Base-by-base conservation (phyloP, 164 flowering plant species). In the Echeveria elegans region DNA sequence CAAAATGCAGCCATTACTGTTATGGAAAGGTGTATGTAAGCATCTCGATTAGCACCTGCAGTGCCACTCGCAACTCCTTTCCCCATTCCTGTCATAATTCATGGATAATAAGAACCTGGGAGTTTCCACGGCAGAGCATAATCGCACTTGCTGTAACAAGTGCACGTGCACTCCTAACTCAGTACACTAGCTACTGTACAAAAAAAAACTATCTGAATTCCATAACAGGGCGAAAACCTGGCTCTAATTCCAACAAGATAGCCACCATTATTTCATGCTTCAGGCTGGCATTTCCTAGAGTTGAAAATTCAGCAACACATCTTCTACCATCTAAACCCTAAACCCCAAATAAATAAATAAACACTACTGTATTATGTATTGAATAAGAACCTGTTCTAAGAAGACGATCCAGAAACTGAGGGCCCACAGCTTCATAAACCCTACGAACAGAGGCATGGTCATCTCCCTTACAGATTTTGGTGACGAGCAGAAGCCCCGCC, bases 401-500 rank as follows among this genome's bases (percentile, higher is more conserved):
- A 31, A 95, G 89, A n/a, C 99, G 88, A 56, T 83, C 85, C 64
- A 95, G 92, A 67, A 95, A 95, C 6, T 65, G 74, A 64, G 69
- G 63, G 23, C 96, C 96, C 24, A 94, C 82, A 19, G 97, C 96
- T 7, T 82, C 72, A 69, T 91, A 95, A 59, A 88, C 78, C 62
- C 64, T 77, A 18, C 60, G 75, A 66, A 92, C 77, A 2, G 96
- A 77, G 40, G 68, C 77, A 14, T 71, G 76, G 71, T 95, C 97
- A 53, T 89, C 85, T 4, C 78, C 78, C 29, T 80, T 75, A 75
- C 88, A 85, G 66, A 87, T 71, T 67, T 86, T 89, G 50, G 97
- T 83, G 32, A 87, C 93, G 1, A 94, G 75, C 43, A 91, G 88
- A 9, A 94, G 88, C 21, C 99, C 99, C 0, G 94, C 97, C 18